Conservation (phyloP, 768 basidiomycete species). For the Termitomyces sp. region DNA sequence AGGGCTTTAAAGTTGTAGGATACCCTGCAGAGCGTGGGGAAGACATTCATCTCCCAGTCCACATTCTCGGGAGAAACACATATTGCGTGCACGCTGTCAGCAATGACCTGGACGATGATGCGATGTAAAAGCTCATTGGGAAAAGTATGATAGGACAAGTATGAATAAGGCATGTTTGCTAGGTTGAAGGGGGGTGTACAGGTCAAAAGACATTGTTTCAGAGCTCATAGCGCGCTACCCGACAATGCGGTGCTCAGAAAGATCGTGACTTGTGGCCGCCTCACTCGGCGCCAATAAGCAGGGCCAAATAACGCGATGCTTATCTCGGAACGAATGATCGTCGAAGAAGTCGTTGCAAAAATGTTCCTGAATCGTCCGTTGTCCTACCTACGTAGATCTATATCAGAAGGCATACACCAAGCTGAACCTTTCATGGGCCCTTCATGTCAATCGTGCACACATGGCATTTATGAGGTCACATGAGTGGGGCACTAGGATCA, state of each 20-base stretch:
- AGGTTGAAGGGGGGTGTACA: background rate
- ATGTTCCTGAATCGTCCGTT: too few species aligned
- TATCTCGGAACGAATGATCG: background rate
- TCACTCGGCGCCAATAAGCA: background rate
- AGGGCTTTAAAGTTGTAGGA: conserved; percentile 28
- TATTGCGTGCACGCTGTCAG: conserved; percentile 27
- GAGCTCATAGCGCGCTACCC: too few species aligned
- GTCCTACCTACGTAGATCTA: background rate
- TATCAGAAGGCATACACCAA: background rate
- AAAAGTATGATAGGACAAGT: conserved; percentile 9
- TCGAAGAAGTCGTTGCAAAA: too few species aligned
- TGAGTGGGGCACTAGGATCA: background rate
- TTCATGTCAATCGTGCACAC: background rate
- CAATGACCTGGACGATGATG: conserved; percentile 24
- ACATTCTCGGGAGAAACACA: conserved; percentile 24
- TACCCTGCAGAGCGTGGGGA: conserved; percentile 26
- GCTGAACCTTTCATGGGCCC: background rate
- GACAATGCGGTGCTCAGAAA: background rate
- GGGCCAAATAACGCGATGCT: conserved; percentile 4
- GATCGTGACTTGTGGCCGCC: background rate
- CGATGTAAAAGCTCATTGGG: conserved; percentile 32
- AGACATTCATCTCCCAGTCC: conserved; percentile 26
- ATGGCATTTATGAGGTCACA: background rate
- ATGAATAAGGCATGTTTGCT: conserved; percentile 1
- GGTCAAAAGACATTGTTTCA: background rate